Evolutionary conservation across 805 yeast genomes (phyloP).

Genomic region (Saccharomyces mikatae): DNA sequence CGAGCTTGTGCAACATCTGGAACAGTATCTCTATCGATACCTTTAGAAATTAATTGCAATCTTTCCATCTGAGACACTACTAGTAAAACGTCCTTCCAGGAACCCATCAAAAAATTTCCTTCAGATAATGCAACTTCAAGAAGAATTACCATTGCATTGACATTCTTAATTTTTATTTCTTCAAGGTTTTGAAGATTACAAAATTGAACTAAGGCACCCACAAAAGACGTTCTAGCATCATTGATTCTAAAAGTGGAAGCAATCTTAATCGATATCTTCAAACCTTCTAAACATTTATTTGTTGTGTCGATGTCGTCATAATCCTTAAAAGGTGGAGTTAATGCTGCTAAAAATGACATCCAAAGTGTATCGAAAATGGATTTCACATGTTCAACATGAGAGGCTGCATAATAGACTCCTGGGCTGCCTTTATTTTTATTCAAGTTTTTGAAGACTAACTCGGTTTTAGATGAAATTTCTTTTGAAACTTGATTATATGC

Average conservation of each 20-base stretch:
- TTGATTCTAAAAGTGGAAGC: conserved; percentile 77
- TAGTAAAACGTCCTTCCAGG: conserved; percentile 80
- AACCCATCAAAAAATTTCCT: conserved; percentile 61
- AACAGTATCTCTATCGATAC: conserved; percentile 71
- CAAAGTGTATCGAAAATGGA: conserved; percentile 90
- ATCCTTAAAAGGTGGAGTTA: conserved; percentile 89
- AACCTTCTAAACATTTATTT: conserved; percentile 71
- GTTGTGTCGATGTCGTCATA: conserved; percentile 69
- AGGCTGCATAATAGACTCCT: conserved; percentile 65
- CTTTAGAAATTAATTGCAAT: conserved; percentile 77
- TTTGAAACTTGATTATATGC: conserved; percentile 88
- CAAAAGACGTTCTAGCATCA: conserved; percentile 80
- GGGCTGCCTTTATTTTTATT: conserved; percentile 41
- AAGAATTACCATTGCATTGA: conserved; percentile 68
- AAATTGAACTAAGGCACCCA: conserved; percentile 83
- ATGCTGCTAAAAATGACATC: conserved; percentile 95
- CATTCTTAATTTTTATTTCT: conserved; percentile 70
- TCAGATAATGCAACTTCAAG: conserved; percentile 71
- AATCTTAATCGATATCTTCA: conserved; percentile 71
- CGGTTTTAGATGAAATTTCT: conserved; percentile 86
- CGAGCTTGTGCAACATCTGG: conserved; percentile 82
- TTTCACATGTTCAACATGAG: conserved; percentile 81
- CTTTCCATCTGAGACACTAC: conserved; percentile 89
- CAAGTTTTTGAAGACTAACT: conserved; percentile 63
- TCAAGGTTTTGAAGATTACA: conserved; percentile 71